Evolutionary conservation across 805 yeast species (phyloP).

Genomic region (Schwanniomyces yamadae): DNA sequence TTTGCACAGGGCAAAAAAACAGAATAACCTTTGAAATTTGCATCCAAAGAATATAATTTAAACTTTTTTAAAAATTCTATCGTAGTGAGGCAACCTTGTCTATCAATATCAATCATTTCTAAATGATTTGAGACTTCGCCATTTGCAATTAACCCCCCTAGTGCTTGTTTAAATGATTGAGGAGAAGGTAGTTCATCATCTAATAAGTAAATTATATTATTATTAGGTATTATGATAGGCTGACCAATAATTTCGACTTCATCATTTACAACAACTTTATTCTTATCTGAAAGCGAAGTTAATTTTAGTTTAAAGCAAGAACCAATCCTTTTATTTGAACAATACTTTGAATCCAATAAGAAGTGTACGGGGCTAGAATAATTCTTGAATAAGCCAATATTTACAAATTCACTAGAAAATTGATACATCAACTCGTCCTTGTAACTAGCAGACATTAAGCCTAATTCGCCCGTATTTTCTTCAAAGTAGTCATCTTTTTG

Average conservation of each 20-base stretch:
- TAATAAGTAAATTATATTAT: conserved; percentile 61
- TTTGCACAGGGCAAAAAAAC: conserved; percentile 71
- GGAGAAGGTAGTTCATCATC: conserved; percentile 66
- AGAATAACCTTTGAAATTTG: conserved; percentile 65
- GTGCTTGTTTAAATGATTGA: conserved; percentile 56
- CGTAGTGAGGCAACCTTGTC: conserved; percentile 58
- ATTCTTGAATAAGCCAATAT: conserved; percentile 16
- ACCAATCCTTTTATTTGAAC: conserved; percentile 58
- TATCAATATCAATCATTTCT: conserved; percentile 33
- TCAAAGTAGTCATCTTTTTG: conserved; percentile 35
- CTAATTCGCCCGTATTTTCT: conserved; percentile 14
- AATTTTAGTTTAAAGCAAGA: conserved; percentile 49
- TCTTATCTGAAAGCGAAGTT: conserved; percentile 20
- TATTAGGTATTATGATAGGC: conserved; percentile 53
- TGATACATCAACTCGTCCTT: conserved; percentile 56
- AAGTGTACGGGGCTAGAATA: conserved; percentile 16
- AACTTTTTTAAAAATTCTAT: conserved; percentile 54
- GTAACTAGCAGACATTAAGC: conserved; percentile 26
- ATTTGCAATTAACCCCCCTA: conserved; percentile 45
- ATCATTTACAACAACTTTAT: conserved; percentile 50
- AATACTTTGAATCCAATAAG: conserved; percentile 52
- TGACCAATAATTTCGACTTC: conserved; percentile 45
- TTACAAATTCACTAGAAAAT: conserved; percentile 50
- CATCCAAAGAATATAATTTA: conserved; percentile 50
- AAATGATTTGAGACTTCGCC: conserved; percentile 27